A percentile compares a stretch with the other conserved stretches of the same genome.
These are phyloP conservation scores for Anthostomella pinea DNA, from an alignment of 2,329 filamentous ascomycete genomes.

Conservation along the genomic window DNA sequence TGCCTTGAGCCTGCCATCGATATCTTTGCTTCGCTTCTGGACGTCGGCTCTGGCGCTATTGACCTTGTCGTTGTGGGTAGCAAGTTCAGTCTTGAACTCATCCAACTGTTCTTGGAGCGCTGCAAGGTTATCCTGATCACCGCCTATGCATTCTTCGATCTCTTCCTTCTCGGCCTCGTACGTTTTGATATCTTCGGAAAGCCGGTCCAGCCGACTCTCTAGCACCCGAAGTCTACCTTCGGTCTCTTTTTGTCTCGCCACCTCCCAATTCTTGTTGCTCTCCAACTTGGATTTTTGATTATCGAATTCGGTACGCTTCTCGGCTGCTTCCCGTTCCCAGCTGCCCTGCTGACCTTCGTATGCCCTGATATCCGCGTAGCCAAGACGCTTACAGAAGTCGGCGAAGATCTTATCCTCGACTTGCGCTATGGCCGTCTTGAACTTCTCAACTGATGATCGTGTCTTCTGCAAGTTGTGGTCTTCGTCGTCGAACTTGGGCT, in stretches of 20 bases:
- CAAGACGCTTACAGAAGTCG: constrained; percentile 80
- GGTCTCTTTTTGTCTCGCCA: constrained; percentile 52
- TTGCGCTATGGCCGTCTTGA: constrained; percentile 63
- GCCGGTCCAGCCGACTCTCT: constrained; percentile 62
- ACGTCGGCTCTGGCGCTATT: constrained; percentile 76
- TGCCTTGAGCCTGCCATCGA: constrained; percentile 70
- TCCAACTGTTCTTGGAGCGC: constrained; percentile 70
- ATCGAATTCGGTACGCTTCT: constrained; percentile 83
- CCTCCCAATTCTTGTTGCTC: constrained; percentile 57
- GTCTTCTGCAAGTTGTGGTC: constrained; percentile 62
- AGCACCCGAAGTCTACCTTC: constrained; percentile 67
- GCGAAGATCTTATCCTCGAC: constrained; percentile 88
- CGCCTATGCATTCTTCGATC: constrained; percentile 70
- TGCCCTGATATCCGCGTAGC: constrained; percentile 84
- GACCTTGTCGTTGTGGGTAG: constrained; percentile 70
- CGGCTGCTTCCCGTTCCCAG: constrained; percentile 82
- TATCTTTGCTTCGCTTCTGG: constrained; percentile 78
- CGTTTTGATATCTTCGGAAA: constrained; percentile 65
- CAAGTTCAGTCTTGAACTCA: constrained; percentile 63
- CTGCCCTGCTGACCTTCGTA: constrained; percentile 94
- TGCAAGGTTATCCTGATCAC: constrained; percentile 73
- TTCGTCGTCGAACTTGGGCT: constrained; percentile 76
- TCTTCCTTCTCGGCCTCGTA: constrained; percentile 70
- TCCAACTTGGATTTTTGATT: constrained; percentile 77
- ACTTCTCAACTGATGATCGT: constrained; percentile 48